These are phyloP conservation scores for Aspergillus hortae DNA, from an alignment of 2,329 filamentous ascomycete genomes.

Conservation along the genomic window DNA sequence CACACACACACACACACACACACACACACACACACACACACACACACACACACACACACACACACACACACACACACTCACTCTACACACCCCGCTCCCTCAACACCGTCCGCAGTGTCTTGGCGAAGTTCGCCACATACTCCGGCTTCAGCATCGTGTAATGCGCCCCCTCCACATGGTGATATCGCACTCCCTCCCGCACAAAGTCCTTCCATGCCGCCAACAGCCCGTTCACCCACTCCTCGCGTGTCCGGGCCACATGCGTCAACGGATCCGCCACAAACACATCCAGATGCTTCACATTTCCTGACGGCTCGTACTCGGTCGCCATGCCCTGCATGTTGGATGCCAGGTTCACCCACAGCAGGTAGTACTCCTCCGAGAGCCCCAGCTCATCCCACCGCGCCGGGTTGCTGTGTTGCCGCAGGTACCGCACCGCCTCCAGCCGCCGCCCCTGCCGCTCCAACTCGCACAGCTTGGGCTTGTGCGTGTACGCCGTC, in stretches of 20 bases:
- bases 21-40: too few relatives aligned
- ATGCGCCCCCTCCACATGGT: slow-evolving; percentile 5
- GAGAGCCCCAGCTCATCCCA: background rate
- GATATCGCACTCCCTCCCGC: background rate
- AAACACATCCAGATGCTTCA: slow-evolving; percentile 7
- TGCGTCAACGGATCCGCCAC: slow-evolving; percentile 6
- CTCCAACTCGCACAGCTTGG: background rate
- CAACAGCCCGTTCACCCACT: slow-evolving; percentile 6
- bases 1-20: too few relatives aligned
- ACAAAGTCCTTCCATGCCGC: slow-evolving; percentile 6
- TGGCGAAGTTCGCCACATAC: background rate
- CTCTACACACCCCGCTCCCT: background rate
- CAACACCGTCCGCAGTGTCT: background rate
- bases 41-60: too few relatives aligned
- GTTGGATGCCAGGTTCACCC: background rate
- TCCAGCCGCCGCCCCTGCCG: too few relatives aligned
- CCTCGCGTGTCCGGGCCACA: background rate
- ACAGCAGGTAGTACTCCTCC: slow-evolving; percentile 5
- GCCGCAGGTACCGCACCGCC: background rate
- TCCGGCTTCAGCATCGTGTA: slow-evolving; percentile 5
- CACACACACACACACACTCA: too few relatives aligned
- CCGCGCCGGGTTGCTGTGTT: background rate
- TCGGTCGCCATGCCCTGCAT: background rate
- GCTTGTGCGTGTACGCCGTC: background rate
- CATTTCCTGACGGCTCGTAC: slow-evolving; percentile 4